Evolutionary conservation across 306 rosid species (phyloP).

Genomic region (Prunus padus): DNA sequence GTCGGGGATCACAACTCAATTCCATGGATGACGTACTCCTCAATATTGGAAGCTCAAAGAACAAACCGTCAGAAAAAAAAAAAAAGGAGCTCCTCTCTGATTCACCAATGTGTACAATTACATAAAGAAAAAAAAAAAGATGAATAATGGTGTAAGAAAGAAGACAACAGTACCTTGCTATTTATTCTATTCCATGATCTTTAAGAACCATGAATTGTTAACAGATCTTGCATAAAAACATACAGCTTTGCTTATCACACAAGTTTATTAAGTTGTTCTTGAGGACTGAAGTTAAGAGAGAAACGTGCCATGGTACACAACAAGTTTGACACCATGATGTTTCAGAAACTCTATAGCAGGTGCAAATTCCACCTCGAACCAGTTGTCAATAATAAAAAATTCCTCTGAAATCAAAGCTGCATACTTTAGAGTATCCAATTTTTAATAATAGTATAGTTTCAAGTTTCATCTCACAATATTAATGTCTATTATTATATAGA

Average conservation of each 20-base stretch:
- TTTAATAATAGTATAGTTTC: not conserved
- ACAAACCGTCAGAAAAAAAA: slow-evolving; percentile 13
- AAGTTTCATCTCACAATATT: not conserved
- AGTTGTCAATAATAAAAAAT: slow-evolving; percentile 28
- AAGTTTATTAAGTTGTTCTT: slow-evolving; percentile 14
- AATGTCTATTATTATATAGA: not conserved
- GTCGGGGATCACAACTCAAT: slow-evolving; percentile 85
- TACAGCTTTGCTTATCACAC: slow-evolving; percentile 20
- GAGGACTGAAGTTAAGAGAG: slow-evolving; percentile 17
- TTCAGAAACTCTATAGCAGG: slow-evolving; percentile 84
- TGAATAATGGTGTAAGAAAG: not conserved
- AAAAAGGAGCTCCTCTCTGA: slow-evolving; percentile 1
- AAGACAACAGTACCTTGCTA: slow-evolving; percentile 58
- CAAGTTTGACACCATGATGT: slow-evolving; percentile 87
- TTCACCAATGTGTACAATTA: not conserved
- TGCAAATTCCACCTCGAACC: slow-evolving; percentile 90
- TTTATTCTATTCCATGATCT: slow-evolving; percentile 71
- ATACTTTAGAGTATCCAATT: not conserved
- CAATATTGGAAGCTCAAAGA: slow-evolving; percentile 64
- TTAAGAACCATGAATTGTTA: slow-evolving; percentile 49
- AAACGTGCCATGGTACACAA: slow-evolving; percentile 69
- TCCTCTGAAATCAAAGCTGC: not conserved
- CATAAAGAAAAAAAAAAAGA: not conserved
- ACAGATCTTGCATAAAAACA: slow-evolving; percentile 53
- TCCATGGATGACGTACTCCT: slow-evolving; percentile 79